Evolutionary conservation across 176 grass and related monocot genomes (phyloP).

Genomic region (Aegilops umbellulata): DNA sequence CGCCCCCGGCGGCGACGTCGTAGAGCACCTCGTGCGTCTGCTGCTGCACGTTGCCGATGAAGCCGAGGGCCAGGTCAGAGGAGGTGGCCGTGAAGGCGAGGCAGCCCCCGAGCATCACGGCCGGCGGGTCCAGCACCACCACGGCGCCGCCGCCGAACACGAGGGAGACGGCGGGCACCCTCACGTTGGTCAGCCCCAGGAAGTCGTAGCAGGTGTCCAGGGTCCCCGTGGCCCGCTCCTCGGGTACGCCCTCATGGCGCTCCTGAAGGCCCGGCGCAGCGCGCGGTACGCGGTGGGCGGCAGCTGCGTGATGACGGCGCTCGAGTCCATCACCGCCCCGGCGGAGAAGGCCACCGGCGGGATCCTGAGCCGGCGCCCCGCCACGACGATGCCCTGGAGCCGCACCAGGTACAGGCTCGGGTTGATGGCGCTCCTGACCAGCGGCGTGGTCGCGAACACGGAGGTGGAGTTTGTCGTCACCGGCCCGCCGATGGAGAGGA

Average conservation of each 20-base stretch:
- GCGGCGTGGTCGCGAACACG: background rate
- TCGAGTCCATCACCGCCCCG: conserved; percentile 54
- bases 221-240: background rate
- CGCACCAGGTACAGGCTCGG: conserved; percentile 35
- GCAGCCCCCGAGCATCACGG: conserved; percentile 9
- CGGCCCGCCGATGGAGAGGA: conserved; percentile 42
- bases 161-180: conserved; percentile 33
- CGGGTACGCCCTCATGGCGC: conserved; percentile 29
- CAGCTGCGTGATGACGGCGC: conserved; percentile 49
- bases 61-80: background rate
- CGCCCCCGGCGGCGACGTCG: background rate
- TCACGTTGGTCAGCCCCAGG: conserved; percentile 10
- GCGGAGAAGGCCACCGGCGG: conserved; percentile 27
- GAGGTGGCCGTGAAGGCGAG: conserved; percentile 45
- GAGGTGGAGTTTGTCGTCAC: background rate
- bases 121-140: conserved; percentile 20
- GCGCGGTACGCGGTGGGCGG: conserved; percentile 44
- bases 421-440: conserved; percentile 1
- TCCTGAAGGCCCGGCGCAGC: conserved; percentile 45
- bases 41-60: conserved; percentile 65
- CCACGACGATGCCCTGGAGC: conserved; percentile 36
- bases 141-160: conserved; percentile 11
- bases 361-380: conserved; percentile 28
- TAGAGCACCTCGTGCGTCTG: conserved; percentile 54
- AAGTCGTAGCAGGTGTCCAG: conserved; percentile 54